These are phyloP conservation scores for Hanseniaspora vineae DNA, from an alignment of 805 yeast genomes.

Conservation along the genomic window DNA sequence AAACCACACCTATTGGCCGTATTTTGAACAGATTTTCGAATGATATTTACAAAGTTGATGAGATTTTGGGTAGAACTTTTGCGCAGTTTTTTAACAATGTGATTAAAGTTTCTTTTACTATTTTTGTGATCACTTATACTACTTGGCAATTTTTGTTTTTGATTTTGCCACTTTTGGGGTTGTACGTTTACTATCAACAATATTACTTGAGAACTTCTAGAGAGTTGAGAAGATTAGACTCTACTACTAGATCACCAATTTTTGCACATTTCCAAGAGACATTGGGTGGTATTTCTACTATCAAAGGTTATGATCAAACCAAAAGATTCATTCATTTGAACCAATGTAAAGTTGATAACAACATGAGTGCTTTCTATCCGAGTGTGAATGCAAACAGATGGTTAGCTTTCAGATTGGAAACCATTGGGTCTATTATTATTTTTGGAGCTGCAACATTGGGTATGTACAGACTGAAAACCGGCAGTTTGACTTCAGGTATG, in stretches of 20 bases:
- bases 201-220: slow-evolving; percentile 66
- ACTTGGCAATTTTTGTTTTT: slow-evolving; percentile 78
- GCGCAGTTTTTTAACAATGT: slow-evolving; percentile 52
- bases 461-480: slow-evolving; percentile 53
- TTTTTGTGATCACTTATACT: slow-evolving; percentile 67
- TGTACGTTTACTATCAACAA: slow-evolving; percentile 62
- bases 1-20: slow-evolving; percentile 92
- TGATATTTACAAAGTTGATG: slow-evolving; percentile 84
- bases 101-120: slow-evolving; percentile 57
- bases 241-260: slow-evolving; percentile 68
- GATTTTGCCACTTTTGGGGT: slow-evolving; percentile 51
- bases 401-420: slow-evolving; percentile 91
- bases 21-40: slow-evolving; percentile 81
- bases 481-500: slow-evolving; percentile 72
- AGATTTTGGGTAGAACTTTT: slow-evolving; percentile 56
- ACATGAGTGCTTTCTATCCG: slow-evolving; percentile 88
- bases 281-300: slow-evolving; percentile 59
- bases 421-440: slow-evolving; percentile 80
- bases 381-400: slow-evolving; percentile 89
- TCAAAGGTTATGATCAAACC: slow-evolving; percentile 61
- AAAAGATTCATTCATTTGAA: slow-evolving; percentile 52
- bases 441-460: slow-evolving; percentile 76
- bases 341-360: slow-evolving; percentile 62
- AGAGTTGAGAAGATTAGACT: slow-evolving; percentile 72
- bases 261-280: slow-evolving; percentile 80